Evolutionary conservation across 2,329 filamentous ascomycete genomes (phyloP), one percentile per base, ranked within the genome.

Genomic region (Paracamarosporium sp.): DNA sequence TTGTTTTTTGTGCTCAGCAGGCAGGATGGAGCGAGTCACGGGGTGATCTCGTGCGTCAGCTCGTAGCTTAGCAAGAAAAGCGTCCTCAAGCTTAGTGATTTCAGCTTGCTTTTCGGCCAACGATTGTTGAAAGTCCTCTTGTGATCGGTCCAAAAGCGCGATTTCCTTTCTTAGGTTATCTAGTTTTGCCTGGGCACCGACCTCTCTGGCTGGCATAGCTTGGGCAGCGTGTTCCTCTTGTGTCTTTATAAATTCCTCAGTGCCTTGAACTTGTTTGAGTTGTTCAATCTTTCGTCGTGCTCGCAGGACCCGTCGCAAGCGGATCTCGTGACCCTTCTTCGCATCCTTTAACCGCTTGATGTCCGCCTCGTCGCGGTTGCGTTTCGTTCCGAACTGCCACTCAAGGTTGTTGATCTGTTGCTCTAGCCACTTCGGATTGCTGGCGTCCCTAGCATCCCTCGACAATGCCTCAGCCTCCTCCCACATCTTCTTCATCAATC

Each of bases 21-120:
- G 70, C 1, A 73, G 65, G 7, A 72, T 61, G 38, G 67, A 68
- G 40, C 66, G 68, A 1, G 61, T 57, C 20, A 70, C 63, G 57
- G 62, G 59, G 58, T 72, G 65, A 38, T 67, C 57, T 28, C 56
- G 57, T 35, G 51, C 15, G 3, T 64, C 64, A 35, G 55, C 33
- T 13, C 60, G 60, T 7, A 50, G 31, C 35, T 70, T 70, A 9
- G 68, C 66, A 6, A 55, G 47, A 45, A 73, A 70, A 2, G 69
- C 64, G n/a, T 59, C 50, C 30, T 71, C 65, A 6, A 73, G 60
- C 12, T 52, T 38, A 2, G 46, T 33, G 6, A 72, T 61, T 12
- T 67, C 63, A n/a, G 31, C 46, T 38, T 60, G 2, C 45, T 35
- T 48, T 22, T 35, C 20, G 20, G 28, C 45, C 28, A 47, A 33